Base-by-base conservation (phyloP, 345 rosid genomes). In the Combretum micranthum region DNA sequence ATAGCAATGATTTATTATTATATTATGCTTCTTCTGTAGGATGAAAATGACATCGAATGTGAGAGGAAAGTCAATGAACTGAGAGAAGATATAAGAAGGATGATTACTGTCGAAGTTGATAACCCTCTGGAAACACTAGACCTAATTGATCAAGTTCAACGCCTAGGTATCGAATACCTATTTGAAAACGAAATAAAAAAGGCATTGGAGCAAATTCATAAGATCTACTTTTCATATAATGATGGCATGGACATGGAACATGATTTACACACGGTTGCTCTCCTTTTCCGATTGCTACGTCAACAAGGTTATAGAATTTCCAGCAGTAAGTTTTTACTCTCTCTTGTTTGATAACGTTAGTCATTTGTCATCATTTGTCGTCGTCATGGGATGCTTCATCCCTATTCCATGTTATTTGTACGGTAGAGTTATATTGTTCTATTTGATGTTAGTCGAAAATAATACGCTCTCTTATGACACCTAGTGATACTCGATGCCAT, bases 221-320 rank as follows among this genome's bases (percentile, higher is more conserved):
- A 21, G 2, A 43, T 6, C 13, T 47, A 15, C 19, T 26, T 42
- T 10, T 47, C 15, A 4, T 9, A n/a, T 15, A 21, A 42, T 17
- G 20, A 18, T n/a, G 37, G 13, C n/a, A 17, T 16, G 2, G 23
- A 14, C 15, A 25, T 12, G 3, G 17, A 49, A 1, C 52, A 43
- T 2, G 60, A 60, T 4, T 63, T 69, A 12, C 4, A 14, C 50
- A 48, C 55, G 0, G 48, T 20, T 13, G 57, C 76, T 46, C 63
- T 72, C 32, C 51, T 47, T 17, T 72, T 72, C 51, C 69, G 64
- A 2, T 16, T 72, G 45, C 56, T 64, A 7, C 53, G 72, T 14
- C 55, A 72, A 50, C 66, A 61, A 6, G 70, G 77, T 11, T 32
- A 42, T 15, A 14, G 23, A 16, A 58, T 64, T 47, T 48, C 67